A percentile compares a stretch with the other conserved stretches of the same genome.
phyloP scores from a whole-genome alignment of 805 yeast genomes.

The Metschnikowia gelsemii region DNA sequence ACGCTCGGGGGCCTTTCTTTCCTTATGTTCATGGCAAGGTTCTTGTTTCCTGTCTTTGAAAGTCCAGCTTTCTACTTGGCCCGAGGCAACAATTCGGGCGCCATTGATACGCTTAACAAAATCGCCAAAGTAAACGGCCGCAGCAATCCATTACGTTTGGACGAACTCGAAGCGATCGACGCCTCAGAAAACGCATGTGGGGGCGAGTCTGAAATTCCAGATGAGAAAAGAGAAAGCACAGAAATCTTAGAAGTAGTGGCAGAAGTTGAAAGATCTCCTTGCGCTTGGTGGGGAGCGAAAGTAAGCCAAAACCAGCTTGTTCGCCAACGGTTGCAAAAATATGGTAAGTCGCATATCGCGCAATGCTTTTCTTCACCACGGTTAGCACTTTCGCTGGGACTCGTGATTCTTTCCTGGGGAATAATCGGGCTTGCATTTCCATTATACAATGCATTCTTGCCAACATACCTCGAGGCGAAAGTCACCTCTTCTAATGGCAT shows the following conservation, averaged over 20 bases:
- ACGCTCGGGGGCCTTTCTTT: constrained; percentile 51
- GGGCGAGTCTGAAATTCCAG: too few species aligned
- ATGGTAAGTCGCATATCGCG: constrained; percentile 38
- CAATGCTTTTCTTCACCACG: constrained; percentile 47
- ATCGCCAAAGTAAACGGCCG: constrained; percentile 49
- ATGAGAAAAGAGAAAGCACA: too few species aligned
- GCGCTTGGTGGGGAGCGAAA: background rate
- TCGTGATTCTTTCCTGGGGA: constrained; percentile 51
- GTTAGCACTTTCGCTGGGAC: constrained; percentile 44
- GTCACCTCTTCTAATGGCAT: constrained; percentile 31
- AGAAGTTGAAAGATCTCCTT: background rate
- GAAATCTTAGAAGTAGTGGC: background rate
- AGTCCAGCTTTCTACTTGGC: constrained; percentile 57
- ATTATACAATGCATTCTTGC: constrained; percentile 20
- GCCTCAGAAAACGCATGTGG: constrained; percentile 26
- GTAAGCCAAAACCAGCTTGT: constrained; percentile 6
- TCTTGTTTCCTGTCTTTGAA: constrained; percentile 46
- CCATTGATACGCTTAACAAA: constrained; percentile 41
- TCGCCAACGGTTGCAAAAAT: constrained; percentile 19
- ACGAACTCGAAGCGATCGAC: constrained; percentile 47
- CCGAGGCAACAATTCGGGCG: constrained; percentile 51
- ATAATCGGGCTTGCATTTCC: constrained; percentile 33
- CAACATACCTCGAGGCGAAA: constrained; percentile 46
- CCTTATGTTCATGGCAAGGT: constrained; percentile 32
- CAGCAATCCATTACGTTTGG: constrained; percentile 42